A percentile compares a stretch with the other conserved stretches of the same genome.
phyloP scores from a whole-genome alignment of 2,329 filamentous ascomycete species.

The Fusarium penzigii region DNA sequence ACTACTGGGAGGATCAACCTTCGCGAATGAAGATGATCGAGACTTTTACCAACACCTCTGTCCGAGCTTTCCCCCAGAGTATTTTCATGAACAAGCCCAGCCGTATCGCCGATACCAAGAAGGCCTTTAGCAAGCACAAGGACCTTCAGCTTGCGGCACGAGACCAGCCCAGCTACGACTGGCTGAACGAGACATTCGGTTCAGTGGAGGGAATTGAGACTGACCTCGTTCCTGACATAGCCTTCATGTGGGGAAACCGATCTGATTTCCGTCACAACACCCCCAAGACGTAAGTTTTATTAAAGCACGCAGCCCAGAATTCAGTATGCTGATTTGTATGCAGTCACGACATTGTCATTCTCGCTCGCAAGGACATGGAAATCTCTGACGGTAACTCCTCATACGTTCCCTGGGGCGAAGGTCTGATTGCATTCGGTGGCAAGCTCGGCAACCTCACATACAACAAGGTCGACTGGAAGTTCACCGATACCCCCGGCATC shows the following conservation, averaged over 20 bases:
- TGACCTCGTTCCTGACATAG: constrained; percentile 29
- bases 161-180: constrained; percentile 29
- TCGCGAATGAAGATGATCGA: constrained; percentile 32
- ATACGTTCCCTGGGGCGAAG: constrained; percentile 24
- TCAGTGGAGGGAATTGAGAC: constrained; percentile 20
- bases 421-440: constrained; percentile 23
- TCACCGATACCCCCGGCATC: constrained; percentile 26
- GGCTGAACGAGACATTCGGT: constrained; percentile 25
- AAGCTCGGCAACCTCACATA: constrained; percentile 27
- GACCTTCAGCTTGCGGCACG: constrained; percentile 28
- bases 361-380: constrained; percentile 27
- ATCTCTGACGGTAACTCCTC: constrained; percentile 24
- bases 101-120: constrained; percentile 19
- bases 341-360: constrained; percentile 28
- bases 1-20: constrained; percentile 32
- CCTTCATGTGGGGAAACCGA: constrained; percentile 31
- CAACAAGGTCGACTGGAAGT: constrained; percentile 31
- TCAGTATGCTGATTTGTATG: constrained; percentile 8
- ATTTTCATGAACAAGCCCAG: constrained; percentile 26
- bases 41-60: constrained; percentile 22
- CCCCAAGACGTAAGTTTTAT: constrained; percentile 26
- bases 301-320: not conserved
- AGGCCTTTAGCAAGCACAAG: constrained; percentile 23
- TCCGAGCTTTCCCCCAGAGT: constrained; percentile 30
- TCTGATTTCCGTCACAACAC: constrained; percentile 28